phyloP scores from a whole-genome alignment of 441 rosid species.

The Populus hybrid region DNA sequence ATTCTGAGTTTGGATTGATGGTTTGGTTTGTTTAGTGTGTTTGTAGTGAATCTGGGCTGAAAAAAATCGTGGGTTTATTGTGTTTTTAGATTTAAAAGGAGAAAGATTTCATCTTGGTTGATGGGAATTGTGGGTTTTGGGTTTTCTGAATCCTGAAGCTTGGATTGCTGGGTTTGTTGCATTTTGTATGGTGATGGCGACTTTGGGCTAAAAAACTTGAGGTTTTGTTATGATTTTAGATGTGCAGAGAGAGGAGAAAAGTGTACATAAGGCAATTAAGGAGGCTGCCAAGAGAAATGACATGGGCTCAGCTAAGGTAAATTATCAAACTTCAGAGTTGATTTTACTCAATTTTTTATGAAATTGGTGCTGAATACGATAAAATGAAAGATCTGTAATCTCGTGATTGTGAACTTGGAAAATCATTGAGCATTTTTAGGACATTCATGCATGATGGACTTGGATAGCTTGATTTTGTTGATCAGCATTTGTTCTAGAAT shows the following conservation, averaged over 20 bases:
- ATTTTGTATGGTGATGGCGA: conserved; percentile 15
- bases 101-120: neutral
- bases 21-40: conserved; percentile 3
- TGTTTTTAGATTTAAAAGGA: neutral
- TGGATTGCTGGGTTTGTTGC: neutral
- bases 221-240: conserved; percentile 31
- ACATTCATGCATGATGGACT: neutral
- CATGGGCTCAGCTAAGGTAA: conserved; percentile 80
- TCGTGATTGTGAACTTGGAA: neutral
- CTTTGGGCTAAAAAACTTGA: neutral
- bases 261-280: conserved; percentile 64
- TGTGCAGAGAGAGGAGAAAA: conserved; percentile 78
- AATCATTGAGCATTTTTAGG: neutral
- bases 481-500: neutral
- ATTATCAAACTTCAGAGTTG: neutral
- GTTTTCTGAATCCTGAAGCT: neutral
- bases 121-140: neutral
- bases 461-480: neutral
- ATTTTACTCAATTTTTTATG: neutral
- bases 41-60: neutral
- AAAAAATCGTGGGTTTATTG: neutral
- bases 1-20: neutral
- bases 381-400: neutral
- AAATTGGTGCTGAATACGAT: neutral
- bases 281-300: conserved; percentile 84